Evolutionary conservation across 495 filamentous ascomycete genomes (phyloP).

Genomic region (Daldinia decipiens): DNA sequence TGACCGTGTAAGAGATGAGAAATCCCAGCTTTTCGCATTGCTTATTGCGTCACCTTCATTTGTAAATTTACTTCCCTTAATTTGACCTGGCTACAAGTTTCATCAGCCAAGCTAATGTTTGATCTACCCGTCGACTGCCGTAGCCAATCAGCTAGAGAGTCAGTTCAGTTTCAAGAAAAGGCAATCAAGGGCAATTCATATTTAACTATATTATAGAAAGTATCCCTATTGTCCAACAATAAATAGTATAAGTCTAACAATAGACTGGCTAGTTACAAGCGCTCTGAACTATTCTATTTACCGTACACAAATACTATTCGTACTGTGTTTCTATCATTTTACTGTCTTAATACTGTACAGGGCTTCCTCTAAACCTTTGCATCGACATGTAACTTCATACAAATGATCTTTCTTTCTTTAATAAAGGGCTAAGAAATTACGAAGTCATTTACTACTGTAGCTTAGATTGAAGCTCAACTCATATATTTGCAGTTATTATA

Average conservation of each 20-base stretch:
- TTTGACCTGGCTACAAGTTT: slow-evolving; percentile 3
- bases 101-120: slow-evolving; percentile 21
- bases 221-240: background rate
- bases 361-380: too few species aligned
- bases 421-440: too few species aligned
- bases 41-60: slow-evolving; percentile 1
- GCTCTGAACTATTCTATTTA: too few species aligned
- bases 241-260: background rate
- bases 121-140: slow-evolving; percentile 13
- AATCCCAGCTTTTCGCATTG: background rate
- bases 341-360: too few species aligned
- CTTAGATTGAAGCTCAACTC: too few species aligned
- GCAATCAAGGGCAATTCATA: slow-evolving; percentile 1
- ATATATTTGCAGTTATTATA: too few species aligned
- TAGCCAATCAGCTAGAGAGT: slow-evolving; percentile 12
- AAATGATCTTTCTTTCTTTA: too few species aligned
- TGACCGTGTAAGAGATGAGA: background rate
- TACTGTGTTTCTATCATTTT: too few species aligned
- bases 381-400: too few species aligned
- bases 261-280: too few species aligned
- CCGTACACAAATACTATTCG: too few species aligned
- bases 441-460: too few species aligned
- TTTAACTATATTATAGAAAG: background rate
- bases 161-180: slow-evolving; percentile 1
- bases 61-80: background rate